Percentiles rank a stretch among this genome's conserved stretches.
Evolutionary conservation across 768 basidiomycete genomes (phyloP).

Genomic region (Mrakia blollopis): DNA sequence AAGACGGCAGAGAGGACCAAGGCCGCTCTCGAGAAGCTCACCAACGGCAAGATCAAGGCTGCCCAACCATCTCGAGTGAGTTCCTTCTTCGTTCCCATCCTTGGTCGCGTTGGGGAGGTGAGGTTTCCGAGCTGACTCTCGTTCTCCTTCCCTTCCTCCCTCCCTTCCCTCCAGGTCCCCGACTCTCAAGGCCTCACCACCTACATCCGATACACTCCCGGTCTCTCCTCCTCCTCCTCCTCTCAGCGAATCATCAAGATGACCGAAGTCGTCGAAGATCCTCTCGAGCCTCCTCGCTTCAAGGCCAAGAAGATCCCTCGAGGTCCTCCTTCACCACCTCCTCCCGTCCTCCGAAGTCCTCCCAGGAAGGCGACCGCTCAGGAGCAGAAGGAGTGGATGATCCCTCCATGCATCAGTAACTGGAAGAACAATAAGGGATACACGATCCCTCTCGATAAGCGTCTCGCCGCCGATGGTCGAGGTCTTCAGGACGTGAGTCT

Average conservation of each 20-base stretch:
- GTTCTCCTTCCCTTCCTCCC: background rate
- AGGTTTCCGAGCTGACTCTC: conserved; percentile 4
- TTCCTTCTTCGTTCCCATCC: background rate
- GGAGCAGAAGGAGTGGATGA: conserved; percentile 99
- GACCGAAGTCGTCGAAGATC: conserved; percentile 96
- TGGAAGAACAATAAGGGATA: conserved; percentile 99
- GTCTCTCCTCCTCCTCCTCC: conserved; percentile 53
- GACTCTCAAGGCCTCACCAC: conserved; percentile 74
- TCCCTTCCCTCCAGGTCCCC: conserved; percentile 55
- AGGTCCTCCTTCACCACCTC: conserved; percentile 92
- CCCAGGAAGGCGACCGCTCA: conserved; percentile 92
- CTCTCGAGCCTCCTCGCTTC: conserved; percentile 91
- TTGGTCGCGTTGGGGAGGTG: background rate
- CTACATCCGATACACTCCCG: conserved; percentile 92
- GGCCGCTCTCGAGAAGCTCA: conserved; percentile 85
- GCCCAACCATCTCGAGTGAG: conserved; percentile 75
- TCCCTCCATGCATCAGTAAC: conserved; percentile 97
- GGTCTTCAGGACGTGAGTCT: conserved; percentile 88
- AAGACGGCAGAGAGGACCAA: conserved; percentile 86
- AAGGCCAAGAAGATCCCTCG: conserved; percentile 99
- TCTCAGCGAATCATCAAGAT: conserved; percentile 97
- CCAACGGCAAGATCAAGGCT: conserved; percentile 94
- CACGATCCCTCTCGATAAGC: conserved; percentile 96
- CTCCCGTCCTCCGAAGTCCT: conserved; percentile 89
- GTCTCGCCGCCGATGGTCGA: conserved; percentile 94